These are phyloP conservation scores for Mrakia gelida DNA, from an alignment of 768 basidiomycete species.

Conservation along the genomic window DNA sequence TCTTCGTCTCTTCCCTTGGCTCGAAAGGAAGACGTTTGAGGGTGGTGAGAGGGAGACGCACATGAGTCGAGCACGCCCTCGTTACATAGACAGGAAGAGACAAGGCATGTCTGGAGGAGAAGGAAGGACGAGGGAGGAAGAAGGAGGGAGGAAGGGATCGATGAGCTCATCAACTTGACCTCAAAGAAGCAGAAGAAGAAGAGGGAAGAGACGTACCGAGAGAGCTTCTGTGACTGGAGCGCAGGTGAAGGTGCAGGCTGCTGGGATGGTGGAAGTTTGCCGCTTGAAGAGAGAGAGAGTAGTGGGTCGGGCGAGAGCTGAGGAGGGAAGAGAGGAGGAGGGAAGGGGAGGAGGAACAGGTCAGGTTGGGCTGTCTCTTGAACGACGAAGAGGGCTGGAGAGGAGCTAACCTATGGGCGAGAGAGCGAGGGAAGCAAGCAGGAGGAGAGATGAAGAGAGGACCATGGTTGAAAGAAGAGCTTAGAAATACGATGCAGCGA, in stretches of 20 bases:
- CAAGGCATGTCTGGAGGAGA: neutral
- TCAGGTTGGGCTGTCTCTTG: neutral
- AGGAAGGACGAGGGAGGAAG: neutral
- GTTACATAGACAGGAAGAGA: constrained; percentile 16
- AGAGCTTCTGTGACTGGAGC: constrained; percentile 9
- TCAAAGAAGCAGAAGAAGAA: neutral
- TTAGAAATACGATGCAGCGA: too few relatives aligned
- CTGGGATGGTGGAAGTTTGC: neutral
- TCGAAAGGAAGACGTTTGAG: neutral
- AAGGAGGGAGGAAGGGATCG: neutral
- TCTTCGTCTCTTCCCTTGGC: too few relatives aligned
- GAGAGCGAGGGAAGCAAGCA: neutral
- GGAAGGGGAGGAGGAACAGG: neutral
- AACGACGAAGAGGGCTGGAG: neutral
- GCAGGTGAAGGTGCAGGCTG: constrained; percentile 15
- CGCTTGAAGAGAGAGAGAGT: constrained; percentile 17
- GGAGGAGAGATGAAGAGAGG: neutral
- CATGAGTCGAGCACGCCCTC: constrained; percentile 10
- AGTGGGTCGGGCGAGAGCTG: constrained; percentile 14
- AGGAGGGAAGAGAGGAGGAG: neutral
- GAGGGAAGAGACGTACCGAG: neutral
- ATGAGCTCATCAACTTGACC: neutral
- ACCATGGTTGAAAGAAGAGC: constrained; percentile 1
- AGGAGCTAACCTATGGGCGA: neutral
- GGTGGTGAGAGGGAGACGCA: neutral